These are phyloP conservation scores for Stemphylium beticola DNA, from an alignment of 2,329 filamentous ascomycete species.

Conservation along the genomic window DNA sequence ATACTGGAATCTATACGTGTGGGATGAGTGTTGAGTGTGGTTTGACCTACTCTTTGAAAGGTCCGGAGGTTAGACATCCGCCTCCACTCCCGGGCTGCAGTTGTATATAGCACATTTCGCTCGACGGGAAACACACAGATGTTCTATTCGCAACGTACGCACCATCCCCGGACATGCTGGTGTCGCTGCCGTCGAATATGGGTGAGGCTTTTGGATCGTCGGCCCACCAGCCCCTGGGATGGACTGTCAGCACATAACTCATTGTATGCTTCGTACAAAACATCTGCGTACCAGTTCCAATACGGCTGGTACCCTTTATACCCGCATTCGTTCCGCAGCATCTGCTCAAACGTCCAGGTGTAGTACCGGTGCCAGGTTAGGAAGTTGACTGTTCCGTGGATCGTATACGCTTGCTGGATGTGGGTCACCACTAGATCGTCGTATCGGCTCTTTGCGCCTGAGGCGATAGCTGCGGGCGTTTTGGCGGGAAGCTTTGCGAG, in stretches of 20 bases:
- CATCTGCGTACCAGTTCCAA: conserved; percentile 57
- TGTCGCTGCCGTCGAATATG: conserved; percentile 62
- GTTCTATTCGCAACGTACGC: conserved; percentile 32
- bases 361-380: conserved; percentile 51
- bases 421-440: conserved; percentile 44
- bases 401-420: conserved; percentile 38
- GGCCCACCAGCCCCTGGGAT: conserved; percentile 35
- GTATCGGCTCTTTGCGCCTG: conserved; percentile 39
- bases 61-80: conserved; percentile 60
- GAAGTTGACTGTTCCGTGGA: conserved; percentile 42
- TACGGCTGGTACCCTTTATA: conserved; percentile 53
- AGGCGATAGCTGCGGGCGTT: conserved; percentile 25
- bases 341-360: conserved; percentile 50
- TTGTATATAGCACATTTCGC: conserved; percentile 9
- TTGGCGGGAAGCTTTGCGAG: conserved; percentile 23
- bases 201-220: conserved; percentile 54
- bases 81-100: conserved; percentile 55
- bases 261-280: too few relatives aligned
- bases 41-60: conserved; percentile 54
- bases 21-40: too few relatives aligned
- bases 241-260: too few relatives aligned
- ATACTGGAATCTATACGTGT: too few relatives aligned
- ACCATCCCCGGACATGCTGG: conserved; percentile 56
- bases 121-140: conserved; percentile 32
- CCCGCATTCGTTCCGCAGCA: conserved; percentile 50